Percentiles rank a stretch among this genome's conserved stretches.
phyloP scores from a whole-genome alignment of 441 rosid species.

The Mallotus japonicus region DNA sequence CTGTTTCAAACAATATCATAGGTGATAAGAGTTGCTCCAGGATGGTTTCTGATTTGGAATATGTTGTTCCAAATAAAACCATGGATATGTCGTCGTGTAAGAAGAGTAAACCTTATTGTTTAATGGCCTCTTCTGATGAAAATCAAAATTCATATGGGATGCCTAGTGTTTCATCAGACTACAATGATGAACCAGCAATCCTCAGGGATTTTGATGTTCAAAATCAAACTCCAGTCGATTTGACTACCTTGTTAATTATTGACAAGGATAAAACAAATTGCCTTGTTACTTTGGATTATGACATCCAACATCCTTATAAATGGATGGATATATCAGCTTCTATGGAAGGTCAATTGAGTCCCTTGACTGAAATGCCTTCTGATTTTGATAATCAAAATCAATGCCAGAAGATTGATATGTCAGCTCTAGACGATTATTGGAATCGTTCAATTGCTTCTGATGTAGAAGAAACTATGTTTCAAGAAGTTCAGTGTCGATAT shows the following conservation, averaged over 20 bases:
- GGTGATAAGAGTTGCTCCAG: not conserved
- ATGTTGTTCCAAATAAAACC: too few species aligned
- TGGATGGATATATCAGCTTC: not conserved
- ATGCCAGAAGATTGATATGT: not conserved
- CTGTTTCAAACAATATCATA: too few species aligned
- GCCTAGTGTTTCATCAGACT: not conserved
- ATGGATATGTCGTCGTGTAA: not conserved
- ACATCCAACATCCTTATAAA: not conserved
- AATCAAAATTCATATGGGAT: not conserved
- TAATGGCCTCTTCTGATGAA: not conserved
- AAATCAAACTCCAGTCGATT: not conserved
- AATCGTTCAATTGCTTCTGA: not conserved
- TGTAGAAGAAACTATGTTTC: not conserved
- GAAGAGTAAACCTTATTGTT: not conserved
- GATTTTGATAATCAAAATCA: slow-evolving; percentile 5
- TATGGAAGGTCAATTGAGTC: not conserved
- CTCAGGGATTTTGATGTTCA: not conserved
- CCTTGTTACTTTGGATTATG: not conserved
- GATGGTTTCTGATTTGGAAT: too few species aligned
- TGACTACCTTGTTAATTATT: not conserved
- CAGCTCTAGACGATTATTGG: not conserved
- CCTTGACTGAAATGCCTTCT: not conserved
- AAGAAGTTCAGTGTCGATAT: not conserved
- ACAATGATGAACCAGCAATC: not conserved
- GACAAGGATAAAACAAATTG: not conserved